Percentiles rank a stretch among this genome's conserved stretches.
These are phyloP conservation scores for Orbilia oligospora DNA, from an alignment of 2,329 filamentous ascomycete species.

Conservation along the genomic window DNA sequence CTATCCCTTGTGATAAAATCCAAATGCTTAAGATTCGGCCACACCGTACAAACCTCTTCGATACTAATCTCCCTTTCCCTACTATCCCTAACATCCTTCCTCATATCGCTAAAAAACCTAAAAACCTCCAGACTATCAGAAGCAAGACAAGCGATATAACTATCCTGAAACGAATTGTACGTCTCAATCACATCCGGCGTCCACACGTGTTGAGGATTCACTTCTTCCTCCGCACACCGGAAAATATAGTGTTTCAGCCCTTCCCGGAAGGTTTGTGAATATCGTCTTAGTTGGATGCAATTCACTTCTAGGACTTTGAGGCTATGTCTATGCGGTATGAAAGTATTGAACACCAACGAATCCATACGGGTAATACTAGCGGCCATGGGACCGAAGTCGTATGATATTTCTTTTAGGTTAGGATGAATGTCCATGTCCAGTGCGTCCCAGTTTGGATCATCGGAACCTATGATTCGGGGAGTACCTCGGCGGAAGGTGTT, in stretches of 20 bases:
- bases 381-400: conserved; percentile 27
- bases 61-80: conserved; percentile 30
- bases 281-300: neutral
- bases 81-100: neutral
- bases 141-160: neutral
- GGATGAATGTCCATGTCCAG: neutral
- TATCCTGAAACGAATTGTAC: neutral
- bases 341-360: neutral
- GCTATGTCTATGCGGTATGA: neutral
- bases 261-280: neutral
- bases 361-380: conserved; percentile 22
- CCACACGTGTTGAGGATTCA: neutral
- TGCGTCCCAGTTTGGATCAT: conserved; percentile 15
- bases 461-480: neutral
- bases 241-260: conserved; percentile 28
- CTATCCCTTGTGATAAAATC: conserved; percentile 31
- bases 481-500: neutral
- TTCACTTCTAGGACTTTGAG: conserved; percentile 28
- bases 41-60: conserved; percentile 13
- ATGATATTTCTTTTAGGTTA: neutral
- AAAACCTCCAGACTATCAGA: conserved; percentile 21
- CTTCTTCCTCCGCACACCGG: conserved; percentile 16
- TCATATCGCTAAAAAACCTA: conserved; percentile 33
- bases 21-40: conserved; percentile 28
- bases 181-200: neutral